These are phyloP conservation scores for Tolypocladium tropicale DNA, from an alignment of 2,329 filamentous ascomycete species.

Conservation along the genomic window DNA sequence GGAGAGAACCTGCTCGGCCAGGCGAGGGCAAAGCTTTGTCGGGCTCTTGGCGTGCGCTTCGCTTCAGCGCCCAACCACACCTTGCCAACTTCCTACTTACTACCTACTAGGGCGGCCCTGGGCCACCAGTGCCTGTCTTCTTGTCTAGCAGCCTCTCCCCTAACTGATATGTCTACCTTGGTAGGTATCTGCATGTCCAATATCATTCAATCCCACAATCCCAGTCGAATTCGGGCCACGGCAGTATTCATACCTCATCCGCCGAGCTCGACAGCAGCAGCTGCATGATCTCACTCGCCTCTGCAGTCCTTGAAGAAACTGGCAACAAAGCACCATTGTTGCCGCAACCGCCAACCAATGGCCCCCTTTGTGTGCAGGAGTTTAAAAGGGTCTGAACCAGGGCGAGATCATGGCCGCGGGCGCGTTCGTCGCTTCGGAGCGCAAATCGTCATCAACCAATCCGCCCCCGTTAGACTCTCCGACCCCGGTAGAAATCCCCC, in stretches of 20 bases:
- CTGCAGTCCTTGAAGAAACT: not conserved
- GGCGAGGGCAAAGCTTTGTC: not conserved
- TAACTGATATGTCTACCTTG: not conserved
- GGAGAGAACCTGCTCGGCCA: not conserved
- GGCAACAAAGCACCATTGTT: not conserved
- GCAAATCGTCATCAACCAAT: not conserved
- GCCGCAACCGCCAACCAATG: not conserved
- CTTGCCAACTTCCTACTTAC: too few relatives aligned
- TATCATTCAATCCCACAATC: not conserved
- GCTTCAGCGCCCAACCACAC: not conserved
- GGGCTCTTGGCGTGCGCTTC: not conserved
- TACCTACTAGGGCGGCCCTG: not conserved
- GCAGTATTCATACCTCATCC: not conserved
- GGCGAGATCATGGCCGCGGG: not conserved
- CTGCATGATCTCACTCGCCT: not conserved
- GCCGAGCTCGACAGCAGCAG: not conserved
- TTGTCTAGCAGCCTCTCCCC: not conserved
- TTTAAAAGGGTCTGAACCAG: not conserved
- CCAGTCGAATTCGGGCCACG: not conserved
- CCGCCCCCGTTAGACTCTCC: slow-evolving; percentile 7
- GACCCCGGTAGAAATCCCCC: slow-evolving; percentile 20
- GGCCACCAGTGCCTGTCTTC: not conserved
- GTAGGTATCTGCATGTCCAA: not conserved
- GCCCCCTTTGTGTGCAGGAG: not conserved
- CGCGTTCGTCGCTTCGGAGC: not conserved